These are phyloP conservation scores for Leccinum griseonigrum DNA, from an alignment of 1,284 basidiomycete species.

Conservation along the genomic window DNA sequence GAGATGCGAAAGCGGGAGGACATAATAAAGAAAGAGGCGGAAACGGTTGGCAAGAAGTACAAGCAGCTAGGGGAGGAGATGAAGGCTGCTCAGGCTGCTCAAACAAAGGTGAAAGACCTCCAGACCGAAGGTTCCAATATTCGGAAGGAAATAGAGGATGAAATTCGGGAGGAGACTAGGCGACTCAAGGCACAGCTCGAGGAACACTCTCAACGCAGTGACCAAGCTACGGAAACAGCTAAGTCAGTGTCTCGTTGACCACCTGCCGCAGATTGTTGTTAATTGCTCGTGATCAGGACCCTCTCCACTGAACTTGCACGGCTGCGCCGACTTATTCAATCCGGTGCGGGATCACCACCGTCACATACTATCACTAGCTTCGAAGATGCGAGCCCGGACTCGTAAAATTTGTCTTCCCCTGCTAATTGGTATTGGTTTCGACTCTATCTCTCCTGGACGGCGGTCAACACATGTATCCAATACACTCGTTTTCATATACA, in stretches of 20 bases:
- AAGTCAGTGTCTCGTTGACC: constrained; percentile 43
- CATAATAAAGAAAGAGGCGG: constrained; percentile 59
- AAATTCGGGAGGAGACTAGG: constrained; percentile 48
- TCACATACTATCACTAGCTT: constrained; percentile 9
- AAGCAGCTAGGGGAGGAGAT: constrained; percentile 57
- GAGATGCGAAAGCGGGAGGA: constrained; percentile 74
- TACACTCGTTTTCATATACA: constrained; percentile 29
- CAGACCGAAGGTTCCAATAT: constrained; percentile 39
- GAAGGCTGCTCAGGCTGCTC: constrained; percentile 43
- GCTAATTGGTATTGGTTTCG: constrained; percentile 5
- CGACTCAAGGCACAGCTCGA: constrained; percentile 49
- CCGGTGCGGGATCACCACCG: constrained; percentile 31
- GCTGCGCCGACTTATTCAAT: constrained; percentile 67
- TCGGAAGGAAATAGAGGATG: constrained; percentile 49
- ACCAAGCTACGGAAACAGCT: constrained; percentile 57
- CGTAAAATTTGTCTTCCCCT: constrained; percentile 10
- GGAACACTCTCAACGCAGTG: constrained; percentile 51
- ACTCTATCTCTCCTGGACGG: constrained; percentile 19
- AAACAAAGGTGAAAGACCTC: constrained; percentile 39
- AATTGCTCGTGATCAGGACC: constrained; percentile 37
- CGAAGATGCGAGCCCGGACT: constrained; percentile 11
- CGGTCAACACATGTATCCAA: constrained; percentile 32
- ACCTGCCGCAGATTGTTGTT: background rate
- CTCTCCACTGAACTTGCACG: constrained; percentile 61
- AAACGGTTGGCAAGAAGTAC: constrained; percentile 65